These are phyloP conservation scores for Russula sp. DNA, from an alignment of 768 basidiomycete species.

Conservation along the genomic window DNA sequence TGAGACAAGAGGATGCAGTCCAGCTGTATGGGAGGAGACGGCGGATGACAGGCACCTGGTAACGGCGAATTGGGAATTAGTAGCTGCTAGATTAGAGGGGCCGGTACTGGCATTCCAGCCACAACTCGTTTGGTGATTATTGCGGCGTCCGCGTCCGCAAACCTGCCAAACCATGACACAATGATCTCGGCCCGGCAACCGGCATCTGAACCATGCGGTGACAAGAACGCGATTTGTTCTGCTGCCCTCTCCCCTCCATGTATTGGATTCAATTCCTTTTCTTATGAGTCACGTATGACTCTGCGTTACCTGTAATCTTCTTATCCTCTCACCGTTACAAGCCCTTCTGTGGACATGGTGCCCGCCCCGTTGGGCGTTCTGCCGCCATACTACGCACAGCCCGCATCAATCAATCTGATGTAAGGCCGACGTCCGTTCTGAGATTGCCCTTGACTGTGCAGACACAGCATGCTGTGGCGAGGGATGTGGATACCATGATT, in stretches of 20 bases:
- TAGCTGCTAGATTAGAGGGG: neutral
- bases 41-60: neutral
- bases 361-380: no score
- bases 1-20: neutral
- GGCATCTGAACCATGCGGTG: no score
- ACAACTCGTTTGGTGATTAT: no score
- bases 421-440: neutral
- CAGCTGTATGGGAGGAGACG: neutral
- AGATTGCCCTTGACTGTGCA: neutral
- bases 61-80: neutral
- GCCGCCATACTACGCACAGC: slow-evolving; percentile 2
- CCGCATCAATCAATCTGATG: slow-evolving; percentile 9
- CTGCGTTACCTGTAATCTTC: no score
- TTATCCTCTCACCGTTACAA: no score
- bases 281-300: no score
- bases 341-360: neutral
- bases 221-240: no score
- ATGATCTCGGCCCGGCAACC: neutral
- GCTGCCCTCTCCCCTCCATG: no score
- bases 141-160: no score
- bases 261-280: no score
- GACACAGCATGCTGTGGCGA: neutral
- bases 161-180: no score
- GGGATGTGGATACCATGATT: neutral
- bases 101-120: neutral